These are phyloP conservation scores for Wickerhamiella shivajii DNA, from an alignment of 805 yeast genomes.

Conservation along the genomic window DNA sequence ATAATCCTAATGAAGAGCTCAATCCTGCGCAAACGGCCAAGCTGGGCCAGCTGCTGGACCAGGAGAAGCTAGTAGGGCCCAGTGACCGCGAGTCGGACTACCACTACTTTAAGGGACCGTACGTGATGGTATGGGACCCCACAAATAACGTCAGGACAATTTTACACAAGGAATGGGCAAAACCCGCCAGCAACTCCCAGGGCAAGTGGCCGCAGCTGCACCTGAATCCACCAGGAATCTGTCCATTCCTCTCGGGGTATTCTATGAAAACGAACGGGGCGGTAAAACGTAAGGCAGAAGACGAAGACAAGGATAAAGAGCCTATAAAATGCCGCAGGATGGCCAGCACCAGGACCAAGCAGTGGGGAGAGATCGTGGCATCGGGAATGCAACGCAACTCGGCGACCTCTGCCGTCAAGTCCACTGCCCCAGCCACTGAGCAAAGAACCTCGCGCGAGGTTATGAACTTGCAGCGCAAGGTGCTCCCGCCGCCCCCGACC, in stretches of 20 bases:
- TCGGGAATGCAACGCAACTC: slow-evolving; percentile 41
- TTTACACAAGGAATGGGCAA: slow-evolving; percentile 67
- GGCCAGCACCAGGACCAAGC: slow-evolving; percentile 8
- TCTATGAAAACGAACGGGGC: not conserved
- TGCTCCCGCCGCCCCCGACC: slow-evolving; percentile 12
- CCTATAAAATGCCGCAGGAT: not conserved
- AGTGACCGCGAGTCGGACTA: slow-evolving; percentile 79
- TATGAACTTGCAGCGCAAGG: slow-evolving; percentile 29
- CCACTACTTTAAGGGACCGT: slow-evolving; percentile 62
- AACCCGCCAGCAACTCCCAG: too few relatives aligned
- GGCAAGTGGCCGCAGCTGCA: slow-evolving; percentile 49
- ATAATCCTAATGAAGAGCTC: slow-evolving; percentile 5
- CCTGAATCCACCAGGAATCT: slow-evolving; percentile 54
- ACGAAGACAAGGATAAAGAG: slow-evolving; percentile 9
- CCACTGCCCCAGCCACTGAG: slow-evolving; percentile 22
- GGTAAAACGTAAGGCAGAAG: not conserved
- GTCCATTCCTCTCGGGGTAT: slow-evolving; percentile 51
- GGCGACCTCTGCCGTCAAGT: slow-evolving; percentile 24
- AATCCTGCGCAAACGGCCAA: slow-evolving; percentile 9
- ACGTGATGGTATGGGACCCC: slow-evolving; percentile 66
- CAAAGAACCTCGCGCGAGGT: slow-evolving; percentile 28
- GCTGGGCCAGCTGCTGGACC: slow-evolving; percentile 52
- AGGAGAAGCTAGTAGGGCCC: slow-evolving; percentile 62
- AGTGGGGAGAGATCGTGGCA: slow-evolving; percentile 43
- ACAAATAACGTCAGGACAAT: slow-evolving; percentile 68